Evolutionary conservation across 371 early-diverging fungal species (phyloP), one percentile per base, ranked within the genome.

Genomic region (Rhizomucor pusillus): DNA sequence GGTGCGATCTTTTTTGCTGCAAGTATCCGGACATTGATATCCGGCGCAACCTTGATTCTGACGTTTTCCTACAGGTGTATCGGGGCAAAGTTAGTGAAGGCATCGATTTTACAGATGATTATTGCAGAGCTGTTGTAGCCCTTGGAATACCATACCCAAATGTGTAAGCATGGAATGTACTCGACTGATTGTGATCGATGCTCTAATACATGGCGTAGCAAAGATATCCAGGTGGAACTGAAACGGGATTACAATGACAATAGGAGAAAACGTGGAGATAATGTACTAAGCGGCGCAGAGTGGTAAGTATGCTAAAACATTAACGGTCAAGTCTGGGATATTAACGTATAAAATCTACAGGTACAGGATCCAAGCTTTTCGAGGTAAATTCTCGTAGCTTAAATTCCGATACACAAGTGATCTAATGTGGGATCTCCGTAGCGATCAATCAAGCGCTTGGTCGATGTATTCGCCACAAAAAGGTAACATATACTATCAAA

Each of bases 401-500:
- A 10, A 33, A 9, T 10, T 12, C 14, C 24, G 25, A 16, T 29
- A 3, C 13, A 11, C 11, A 14, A 1, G 7, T 9, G 14, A 12
- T 47, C 1, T 14, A 25, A 33, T n/a, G 18, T 50, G 41, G 13
- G 37, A 2, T 16, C 7, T 3, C 14, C 6, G 14, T 52, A 76
- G 95, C 98, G 4, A 88, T 93, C 39, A 98, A 97, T 62, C 98
- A 98, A 69, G 98, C 98, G 0, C 62, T 97, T 12, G 99, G 99
- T 12, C 73, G 99, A 46, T 92, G 90, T 50, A 87, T 98, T 34
- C 81, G 99, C n/a, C 99, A 98, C 61, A 79, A 82, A 52, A 81
- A 86, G 46, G 98, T 73, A 62, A 54, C 43, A 14, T n/a, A n/a
- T n/a, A n/a, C n/a, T n/a, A n/a, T n/a, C n/a, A n/a, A n/a, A n/a